These are phyloP conservation scores for Samsoniella hepiali DNA, from an alignment of 2,329 filamentous ascomycete species.

Conservation along the genomic window DNA sequence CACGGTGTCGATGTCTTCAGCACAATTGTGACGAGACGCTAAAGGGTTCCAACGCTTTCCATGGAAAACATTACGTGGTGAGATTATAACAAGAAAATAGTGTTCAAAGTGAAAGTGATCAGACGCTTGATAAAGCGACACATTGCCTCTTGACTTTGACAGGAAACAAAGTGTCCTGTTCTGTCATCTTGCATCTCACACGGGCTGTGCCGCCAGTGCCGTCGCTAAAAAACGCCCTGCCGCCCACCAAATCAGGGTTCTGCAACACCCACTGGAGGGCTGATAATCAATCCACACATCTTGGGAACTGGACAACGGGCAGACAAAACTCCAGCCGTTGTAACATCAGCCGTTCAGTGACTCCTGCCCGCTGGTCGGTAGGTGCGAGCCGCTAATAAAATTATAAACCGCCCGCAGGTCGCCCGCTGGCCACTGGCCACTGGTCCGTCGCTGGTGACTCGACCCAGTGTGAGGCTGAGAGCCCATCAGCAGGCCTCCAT, in stretches of 20 bases:
- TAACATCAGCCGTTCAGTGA: neutral
- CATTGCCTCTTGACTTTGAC: too few species aligned
- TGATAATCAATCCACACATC: too few species aligned
- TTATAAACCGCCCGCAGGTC: neutral
- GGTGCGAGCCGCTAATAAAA: neutral
- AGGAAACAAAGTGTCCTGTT: neutral
- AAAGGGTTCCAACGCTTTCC: conserved; percentile 4
- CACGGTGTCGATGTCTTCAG: neutral
- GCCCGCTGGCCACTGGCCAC: conserved; percentile 5
- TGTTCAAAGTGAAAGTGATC: neutral
- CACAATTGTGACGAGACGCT: conserved; percentile 12
- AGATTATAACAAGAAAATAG: neutral
- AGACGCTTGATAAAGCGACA: too few species aligned
- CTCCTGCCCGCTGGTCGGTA: neutral
- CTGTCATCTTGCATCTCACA: neutral
- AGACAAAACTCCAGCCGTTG: neutral
- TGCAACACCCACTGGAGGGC: neutral
- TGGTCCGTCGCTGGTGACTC: conserved; percentile 26
- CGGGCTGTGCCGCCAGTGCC: conserved; percentile 5
- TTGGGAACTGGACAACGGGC: too few species aligned
- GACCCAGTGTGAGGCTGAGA: conserved; percentile 37
- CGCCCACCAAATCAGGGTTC: neutral
- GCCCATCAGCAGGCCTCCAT: conserved; percentile 39
- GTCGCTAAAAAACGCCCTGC: conserved; percentile 10
- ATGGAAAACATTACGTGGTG: neutral